phyloP scores from a whole-genome alignment of 2,329 filamentous ascomycete species.

The Gaeumannomyces tritici region DNA sequence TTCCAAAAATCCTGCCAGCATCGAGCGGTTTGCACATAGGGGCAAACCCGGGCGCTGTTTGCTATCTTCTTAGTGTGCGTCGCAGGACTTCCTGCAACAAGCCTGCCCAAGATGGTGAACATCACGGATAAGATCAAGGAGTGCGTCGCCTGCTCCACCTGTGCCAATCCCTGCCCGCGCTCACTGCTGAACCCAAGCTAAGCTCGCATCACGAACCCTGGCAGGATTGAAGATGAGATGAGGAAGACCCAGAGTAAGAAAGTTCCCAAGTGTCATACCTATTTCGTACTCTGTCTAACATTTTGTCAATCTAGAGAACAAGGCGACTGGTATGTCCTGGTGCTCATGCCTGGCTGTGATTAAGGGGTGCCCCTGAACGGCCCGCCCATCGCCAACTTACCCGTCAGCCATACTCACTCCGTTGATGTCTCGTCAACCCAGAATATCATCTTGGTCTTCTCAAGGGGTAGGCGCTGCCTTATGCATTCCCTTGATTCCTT shows the following conservation, averaged over 20 bases:
- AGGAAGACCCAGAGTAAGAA: constrained; percentile 88
- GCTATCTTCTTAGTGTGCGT: not conserved
- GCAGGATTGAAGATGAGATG: constrained; percentile 99
- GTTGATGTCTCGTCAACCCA: constrained; percentile 24
- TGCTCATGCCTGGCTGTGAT: not conserved
- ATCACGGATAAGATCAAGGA: constrained; percentile 99
- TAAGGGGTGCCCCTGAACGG: not conserved
- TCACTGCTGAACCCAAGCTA: not conserved
- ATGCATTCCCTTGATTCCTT: too few species aligned
- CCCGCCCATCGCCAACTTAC: not conserved
- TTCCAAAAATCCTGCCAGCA: not conserved
- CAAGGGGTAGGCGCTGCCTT: constrained; percentile 60
- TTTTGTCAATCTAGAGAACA: constrained; percentile 62
- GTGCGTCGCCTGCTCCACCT: constrained; percentile 39
- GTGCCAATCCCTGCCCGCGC: not conserved
- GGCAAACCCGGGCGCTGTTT: not conserved
- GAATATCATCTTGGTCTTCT: constrained; percentile 97
- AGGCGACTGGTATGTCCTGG: constrained; percentile 75
- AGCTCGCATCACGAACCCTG: not conserved
- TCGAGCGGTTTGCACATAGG: not conserved
- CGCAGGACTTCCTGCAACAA: not conserved
- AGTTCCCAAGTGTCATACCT: not conserved
- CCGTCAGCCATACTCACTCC: not conserved
- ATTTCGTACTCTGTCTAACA: not conserved
- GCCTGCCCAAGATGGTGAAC: constrained; percentile 71